These are phyloP conservation scores for Marasmius oreades DNA, from an alignment of 1,284 basidiomycete genomes.

Conservation along the genomic window DNA sequence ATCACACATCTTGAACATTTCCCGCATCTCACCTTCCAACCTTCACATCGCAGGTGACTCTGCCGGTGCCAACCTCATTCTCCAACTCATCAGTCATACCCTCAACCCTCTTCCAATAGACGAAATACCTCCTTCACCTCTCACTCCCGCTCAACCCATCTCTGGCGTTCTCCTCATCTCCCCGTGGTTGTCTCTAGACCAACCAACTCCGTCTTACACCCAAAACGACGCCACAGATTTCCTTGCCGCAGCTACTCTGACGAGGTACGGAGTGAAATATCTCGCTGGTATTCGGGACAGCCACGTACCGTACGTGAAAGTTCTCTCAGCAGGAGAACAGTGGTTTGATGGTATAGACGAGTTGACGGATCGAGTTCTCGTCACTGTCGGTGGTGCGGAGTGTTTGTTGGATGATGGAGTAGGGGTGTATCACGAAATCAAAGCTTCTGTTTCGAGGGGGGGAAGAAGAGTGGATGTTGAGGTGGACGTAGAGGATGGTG, in stretches of 20 bases:
- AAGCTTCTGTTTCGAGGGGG: neutral
- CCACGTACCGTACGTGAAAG: slow-evolving; percentile 6
- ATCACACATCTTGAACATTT: slow-evolving; percentile 32
- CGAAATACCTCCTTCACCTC: slow-evolving; percentile 5
- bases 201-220: neutral
- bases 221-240: slow-evolving; percentile 6
- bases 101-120: slow-evolving; percentile 19
- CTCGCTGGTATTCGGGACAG: slow-evolving; percentile 12
- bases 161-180: slow-evolving; percentile 21
- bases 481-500: slow-evolving; percentile 28
- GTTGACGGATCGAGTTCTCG: slow-evolving; percentile 4
- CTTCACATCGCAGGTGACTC: slow-evolving; percentile 54
- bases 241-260: neutral
- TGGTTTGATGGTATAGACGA: slow-evolving; percentile 11
- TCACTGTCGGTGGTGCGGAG: slow-evolving; percentile 11
- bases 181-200: slow-evolving; percentile 11
- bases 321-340: neutral
- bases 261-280: neutral
- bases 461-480: slow-evolving; percentile 13
- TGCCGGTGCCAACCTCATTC: slow-evolving; percentile 39
- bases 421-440: slow-evolving; percentile 7
- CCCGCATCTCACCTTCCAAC: slow-evolving; percentile 34
- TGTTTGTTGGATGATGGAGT: slow-evolving; percentile 15
- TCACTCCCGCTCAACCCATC: slow-evolving; percentile 17
- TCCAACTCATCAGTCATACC: slow-evolving; percentile 39